Percentiles rank a stretch among this genome's conserved stretches.
Conservation (phyloP, 1,139 yeast genomes). For the Debaryomyces sp. region DNA sequence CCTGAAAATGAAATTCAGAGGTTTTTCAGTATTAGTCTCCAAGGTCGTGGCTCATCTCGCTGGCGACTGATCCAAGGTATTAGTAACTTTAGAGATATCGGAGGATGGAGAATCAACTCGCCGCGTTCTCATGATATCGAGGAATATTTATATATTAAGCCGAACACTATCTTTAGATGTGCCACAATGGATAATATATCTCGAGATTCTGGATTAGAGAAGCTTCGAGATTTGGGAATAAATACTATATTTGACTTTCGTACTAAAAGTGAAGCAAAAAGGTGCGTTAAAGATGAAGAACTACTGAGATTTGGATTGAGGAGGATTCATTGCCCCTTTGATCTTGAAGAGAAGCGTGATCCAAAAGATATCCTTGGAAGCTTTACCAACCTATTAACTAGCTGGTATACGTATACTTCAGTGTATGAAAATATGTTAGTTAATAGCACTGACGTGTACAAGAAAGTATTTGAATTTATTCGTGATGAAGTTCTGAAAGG, state of each 20-base stretch:
- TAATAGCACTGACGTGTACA: slow-evolving; percentile 50
- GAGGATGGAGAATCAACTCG: slow-evolving; percentile 62
- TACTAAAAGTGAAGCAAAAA: slow-evolving; percentile 57
- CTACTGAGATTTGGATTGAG: slow-evolving; percentile 44
- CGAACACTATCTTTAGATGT: slow-evolving; percentile 61
- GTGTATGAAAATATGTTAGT: slow-evolving; percentile 64
- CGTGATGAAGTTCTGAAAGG: slow-evolving; percentile 39
- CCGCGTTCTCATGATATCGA: slow-evolving; percentile 29
- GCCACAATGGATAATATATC: slow-evolving; percentile 56
- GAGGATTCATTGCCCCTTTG: slow-evolving; percentile 62
- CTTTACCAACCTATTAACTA: slow-evolving; percentile 56
- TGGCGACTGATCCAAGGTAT: slow-evolving; percentile 72
- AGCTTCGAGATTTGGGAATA: slow-evolving; percentile 49
- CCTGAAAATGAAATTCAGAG: slow-evolving; percentile 55
- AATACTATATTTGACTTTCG: slow-evolving; percentile 68
- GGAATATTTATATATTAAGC: slow-evolving; percentile 47
- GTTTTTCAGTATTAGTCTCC: slow-evolving; percentile 42
- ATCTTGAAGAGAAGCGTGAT: slow-evolving; percentile 55
- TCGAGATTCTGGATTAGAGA: slow-evolving; percentile 46
- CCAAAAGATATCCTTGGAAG: slow-evolving; percentile 67
- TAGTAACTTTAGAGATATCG: slow-evolving; percentile 75
- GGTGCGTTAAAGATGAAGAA: slow-evolving; percentile 47
- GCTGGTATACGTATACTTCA: slow-evolving; percentile 63
- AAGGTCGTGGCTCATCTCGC: slow-evolving; percentile 47
- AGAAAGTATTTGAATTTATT: slow-evolving; percentile 51